Conservation (phyloP, 805 yeast genomes). For the Candida qinlingensis region DNA sequence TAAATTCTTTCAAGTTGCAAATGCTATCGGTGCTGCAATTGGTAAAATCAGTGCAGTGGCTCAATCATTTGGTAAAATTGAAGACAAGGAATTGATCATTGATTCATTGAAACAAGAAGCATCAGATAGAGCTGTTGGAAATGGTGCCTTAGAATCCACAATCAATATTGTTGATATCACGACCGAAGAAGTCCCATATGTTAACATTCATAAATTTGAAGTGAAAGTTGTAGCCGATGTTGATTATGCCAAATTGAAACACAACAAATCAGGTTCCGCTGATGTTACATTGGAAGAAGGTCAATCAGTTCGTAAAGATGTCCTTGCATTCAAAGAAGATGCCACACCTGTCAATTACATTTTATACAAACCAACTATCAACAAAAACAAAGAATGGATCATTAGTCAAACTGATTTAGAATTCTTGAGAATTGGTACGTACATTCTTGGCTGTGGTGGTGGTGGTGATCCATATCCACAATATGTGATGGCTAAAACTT, state of each 20-base stretch:
- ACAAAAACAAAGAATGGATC: slow-evolving; percentile 22
- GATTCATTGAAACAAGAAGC: slow-evolving; percentile 22
- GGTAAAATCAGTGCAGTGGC: slow-evolving; percentile 21
- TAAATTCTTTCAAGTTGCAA: slow-evolving; percentile 40
- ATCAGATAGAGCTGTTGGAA: slow-evolving; percentile 16
- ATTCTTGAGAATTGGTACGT: slow-evolving; percentile 37
- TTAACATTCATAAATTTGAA: slow-evolving; percentile 21
- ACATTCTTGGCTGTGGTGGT: slow-evolving; percentile 47
- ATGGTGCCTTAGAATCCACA: slow-evolving; percentile 25
- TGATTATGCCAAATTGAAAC: slow-evolving; percentile 16
- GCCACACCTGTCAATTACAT: slow-evolving; percentile 20
- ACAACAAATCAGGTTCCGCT: slow-evolving; percentile 7
- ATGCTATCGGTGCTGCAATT: slow-evolving; percentile 46
- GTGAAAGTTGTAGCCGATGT: slow-evolving; percentile 20
- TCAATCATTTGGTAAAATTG: slow-evolving; percentile 18
- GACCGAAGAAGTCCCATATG: slow-evolving; percentile 28
- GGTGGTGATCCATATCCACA: slow-evolving; percentile 44
- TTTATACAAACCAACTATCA: slow-evolving; percentile 14
- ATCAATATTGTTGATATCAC: slow-evolving; percentile 22
- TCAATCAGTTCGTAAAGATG: slow-evolving; percentile 8
- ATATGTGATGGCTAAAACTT: slow-evolving; percentile 30
- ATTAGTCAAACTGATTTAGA: slow-evolving; percentile 31
- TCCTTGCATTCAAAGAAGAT: slow-evolving; percentile 19
- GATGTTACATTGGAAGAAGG: slow-evolving; percentile 13
- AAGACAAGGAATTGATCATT: slow-evolving; percentile 16